These are phyloP conservation scores for Syzygium aqueum DNA, from an alignment of 345 rosid genomes.

Conservation along the genomic window DNA sequence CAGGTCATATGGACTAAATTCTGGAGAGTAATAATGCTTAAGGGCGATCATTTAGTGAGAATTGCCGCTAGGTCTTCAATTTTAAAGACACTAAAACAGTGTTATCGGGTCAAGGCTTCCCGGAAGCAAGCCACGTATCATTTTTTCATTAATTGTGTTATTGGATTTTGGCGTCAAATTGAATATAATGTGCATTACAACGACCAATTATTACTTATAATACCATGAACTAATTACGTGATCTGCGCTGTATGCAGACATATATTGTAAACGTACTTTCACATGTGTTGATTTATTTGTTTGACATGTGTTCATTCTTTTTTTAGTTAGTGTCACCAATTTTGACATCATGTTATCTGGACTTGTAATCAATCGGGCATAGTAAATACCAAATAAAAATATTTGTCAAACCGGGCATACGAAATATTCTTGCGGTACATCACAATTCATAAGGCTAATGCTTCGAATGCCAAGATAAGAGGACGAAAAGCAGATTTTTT, in stretches of 20 bases:
- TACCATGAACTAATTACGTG: not conserved
- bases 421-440: too few species aligned
- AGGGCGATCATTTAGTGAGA: not conserved
- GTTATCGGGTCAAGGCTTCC: not conserved
- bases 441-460: not conserved
- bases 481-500: not conserved
- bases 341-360: not conserved
- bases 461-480: not conserved
- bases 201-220: rapidly evolving
- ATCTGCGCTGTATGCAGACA: not conserved
- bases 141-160: not conserved
- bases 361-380: not conserved
- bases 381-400: not conserved
- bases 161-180: not conserved
- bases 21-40: rapidly evolving
- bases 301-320: not conserved
- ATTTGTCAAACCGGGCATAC: not conserved
- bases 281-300: not conserved
- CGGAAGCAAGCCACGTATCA: rapidly evolving
- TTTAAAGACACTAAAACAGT: not conserved
- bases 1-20: not conserved
- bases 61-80: not conserved
- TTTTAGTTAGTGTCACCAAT: not conserved
- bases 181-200: not conserved
- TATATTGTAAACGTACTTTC: not conserved